Evolutionary conservation across 1,284 basidiomycete species (phyloP).

Genomic region (Cystobasidium pallidum): DNA sequence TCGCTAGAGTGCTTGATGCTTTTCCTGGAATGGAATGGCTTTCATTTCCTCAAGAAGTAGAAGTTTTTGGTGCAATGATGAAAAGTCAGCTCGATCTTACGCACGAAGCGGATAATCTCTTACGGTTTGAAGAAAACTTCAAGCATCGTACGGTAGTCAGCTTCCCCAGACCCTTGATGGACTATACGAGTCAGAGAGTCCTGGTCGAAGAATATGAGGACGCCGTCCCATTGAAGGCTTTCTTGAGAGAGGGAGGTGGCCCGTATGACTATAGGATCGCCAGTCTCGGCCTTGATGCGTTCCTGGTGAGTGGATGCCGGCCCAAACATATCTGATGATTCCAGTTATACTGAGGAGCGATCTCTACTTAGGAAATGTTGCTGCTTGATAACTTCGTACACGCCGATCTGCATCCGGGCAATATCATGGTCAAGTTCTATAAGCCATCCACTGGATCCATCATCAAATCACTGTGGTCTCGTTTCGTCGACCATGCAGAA

Average conservation of each 20-base stretch:
- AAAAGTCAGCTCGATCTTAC: conserved; percentile 88
- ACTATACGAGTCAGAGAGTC: conserved; percentile 77
- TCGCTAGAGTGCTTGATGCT: conserved; percentile 75
- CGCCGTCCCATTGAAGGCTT: conserved; percentile 85
- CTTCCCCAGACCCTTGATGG: conserved; percentile 83
- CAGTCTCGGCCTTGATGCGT: conserved; percentile 90
- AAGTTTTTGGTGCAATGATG: conserved; percentile 98
- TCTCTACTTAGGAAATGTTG: conserved; percentile 79
- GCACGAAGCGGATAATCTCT: conserved; percentile 85
- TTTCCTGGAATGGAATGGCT: conserved; percentile 96
- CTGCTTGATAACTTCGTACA: conserved; percentile 98
- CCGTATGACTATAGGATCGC: conserved; percentile 88
- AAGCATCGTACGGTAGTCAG: conserved; percentile 71
- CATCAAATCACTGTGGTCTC: conserved; percentile 46
- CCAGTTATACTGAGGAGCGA: too few relatives aligned
- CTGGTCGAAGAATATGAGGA: conserved; percentile 93
- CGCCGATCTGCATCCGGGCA: conserved; percentile 90
- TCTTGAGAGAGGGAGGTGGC: conserved; percentile 85
- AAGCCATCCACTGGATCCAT: conserved; percentile 54
- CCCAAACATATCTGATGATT: too few relatives aligned
- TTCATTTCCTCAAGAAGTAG: conserved; percentile 91
- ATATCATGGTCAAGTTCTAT: conserved; percentile 96
- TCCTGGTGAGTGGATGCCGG: conserved; percentile 67
- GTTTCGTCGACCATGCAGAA: conserved; percentile 47
- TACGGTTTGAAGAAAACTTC: conserved; percentile 86